Evolutionary conservation across 257 asterid species (phyloP).

Genomic region (Solanum pennellii): DNA sequence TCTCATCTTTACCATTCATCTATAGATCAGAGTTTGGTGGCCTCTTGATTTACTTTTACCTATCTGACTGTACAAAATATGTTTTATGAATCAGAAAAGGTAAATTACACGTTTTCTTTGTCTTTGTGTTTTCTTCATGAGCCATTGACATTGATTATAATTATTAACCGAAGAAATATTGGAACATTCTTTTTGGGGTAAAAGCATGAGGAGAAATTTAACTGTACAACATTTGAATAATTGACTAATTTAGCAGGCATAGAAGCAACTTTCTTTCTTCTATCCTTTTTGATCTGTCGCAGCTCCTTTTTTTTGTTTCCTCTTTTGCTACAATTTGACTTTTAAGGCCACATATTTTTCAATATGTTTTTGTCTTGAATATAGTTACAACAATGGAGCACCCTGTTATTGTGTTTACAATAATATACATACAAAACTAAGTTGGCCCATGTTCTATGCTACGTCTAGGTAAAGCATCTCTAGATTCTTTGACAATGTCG

Average conservation of each 20-base stretch:
- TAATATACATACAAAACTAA: background rate
- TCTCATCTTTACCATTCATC: background rate
- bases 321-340: background rate
- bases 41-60: slow-evolving; percentile 59
- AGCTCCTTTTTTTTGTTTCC: background rate
- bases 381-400: background rate
- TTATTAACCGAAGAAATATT: background rate
- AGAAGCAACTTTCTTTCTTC: background rate
- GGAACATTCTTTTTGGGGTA: background rate
- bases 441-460: background rate
- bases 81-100: slow-evolving; percentile 82
- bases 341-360: background rate
- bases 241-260: background rate
- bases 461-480: background rate
- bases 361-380: background rate
- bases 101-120: background rate
- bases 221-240: background rate
- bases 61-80: slow-evolving; percentile 81
- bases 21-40: slow-evolving; percentile 86
- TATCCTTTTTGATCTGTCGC: background rate
- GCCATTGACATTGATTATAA: background rate
- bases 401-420: background rate
- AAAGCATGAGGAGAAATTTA: background rate
- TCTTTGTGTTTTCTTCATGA: background rate
- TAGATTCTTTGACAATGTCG: background rate